phyloP scores from a whole-genome alignment of 2,329 filamentous ascomycete species.

The Fusarium sacchari region DNA sequence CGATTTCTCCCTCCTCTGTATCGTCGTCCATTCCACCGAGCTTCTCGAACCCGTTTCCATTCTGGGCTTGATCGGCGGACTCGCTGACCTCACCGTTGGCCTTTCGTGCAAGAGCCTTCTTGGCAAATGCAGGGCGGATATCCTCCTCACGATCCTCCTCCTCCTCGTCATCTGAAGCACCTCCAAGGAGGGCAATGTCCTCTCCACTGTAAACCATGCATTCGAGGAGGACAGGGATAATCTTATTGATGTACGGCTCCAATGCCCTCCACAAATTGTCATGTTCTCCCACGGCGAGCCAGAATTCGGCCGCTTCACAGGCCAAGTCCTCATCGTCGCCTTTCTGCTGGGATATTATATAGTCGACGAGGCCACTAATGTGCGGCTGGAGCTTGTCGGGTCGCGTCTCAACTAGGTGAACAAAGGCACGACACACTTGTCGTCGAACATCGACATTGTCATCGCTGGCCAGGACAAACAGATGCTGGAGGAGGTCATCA shows the following conservation, averaged over 20 bases:
- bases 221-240: slow-evolving; percentile 89
- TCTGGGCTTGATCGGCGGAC: slow-evolving; percentile 62
- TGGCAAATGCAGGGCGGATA: slow-evolving; percentile 91
- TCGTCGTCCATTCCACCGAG: slow-evolving; percentile 74
- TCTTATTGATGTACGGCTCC: slow-evolving; percentile 80
- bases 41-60: slow-evolving; percentile 66
- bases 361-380: slow-evolving; percentile 87
- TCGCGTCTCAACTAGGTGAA: slow-evolving; percentile 88
- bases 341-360: slow-evolving; percentile 90
- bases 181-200: slow-evolving; percentile 85
- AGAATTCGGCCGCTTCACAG: slow-evolving; percentile 96
- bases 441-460: slow-evolving; percentile 83
- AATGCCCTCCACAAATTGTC: slow-evolving; percentile 80
- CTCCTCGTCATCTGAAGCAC: slow-evolving; percentile 88
- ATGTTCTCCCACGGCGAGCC: slow-evolving; percentile 93
- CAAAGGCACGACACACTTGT: slow-evolving; percentile 93
- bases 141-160: slow-evolving; percentile 90
- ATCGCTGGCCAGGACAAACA: slow-evolving; percentile 85
- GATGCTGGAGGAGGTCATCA: slow-evolving; percentile 81
- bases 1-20: slow-evolving; percentile 88
- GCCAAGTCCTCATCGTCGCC: slow-evolving; percentile 89
- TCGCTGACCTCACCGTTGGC: slow-evolving; percentile 62
- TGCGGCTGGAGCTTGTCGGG: slow-evolving; percentile 92
- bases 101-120: slow-evolving; percentile 68
- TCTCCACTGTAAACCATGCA: slow-evolving; percentile 98